These are phyloP conservation scores for Prunus kanzakura DNA, from an alignment of 306 rosid genomes.

Conservation along the genomic window DNA sequence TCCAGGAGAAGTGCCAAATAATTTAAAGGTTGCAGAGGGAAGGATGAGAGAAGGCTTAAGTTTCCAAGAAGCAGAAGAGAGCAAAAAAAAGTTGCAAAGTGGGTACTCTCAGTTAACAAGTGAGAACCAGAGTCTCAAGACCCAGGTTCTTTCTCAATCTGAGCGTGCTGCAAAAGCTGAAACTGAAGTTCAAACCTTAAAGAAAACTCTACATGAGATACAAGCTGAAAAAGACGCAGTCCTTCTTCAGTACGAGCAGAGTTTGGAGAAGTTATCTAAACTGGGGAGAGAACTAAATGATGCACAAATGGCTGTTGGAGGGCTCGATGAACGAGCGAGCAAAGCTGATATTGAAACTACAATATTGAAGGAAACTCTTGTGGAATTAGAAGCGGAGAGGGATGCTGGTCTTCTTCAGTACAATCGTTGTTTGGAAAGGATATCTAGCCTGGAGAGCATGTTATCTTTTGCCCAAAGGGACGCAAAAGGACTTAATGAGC, in stretches of 20 bases:
- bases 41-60: slow-evolving; percentile 15
- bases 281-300: slow-evolving; percentile 59
- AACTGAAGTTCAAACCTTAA: slow-evolving; percentile 60
- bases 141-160: slow-evolving; percentile 39
- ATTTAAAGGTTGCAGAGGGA: slow-evolving; percentile 20
- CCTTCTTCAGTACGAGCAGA: slow-evolving; percentile 65
- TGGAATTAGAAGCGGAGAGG: slow-evolving; percentile 58
- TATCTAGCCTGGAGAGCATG: slow-evolving; percentile 53
- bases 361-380: slow-evolving; percentile 70
- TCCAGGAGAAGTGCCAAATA: slow-evolving; percentile 24
- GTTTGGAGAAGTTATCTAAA: slow-evolving; percentile 63
- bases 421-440: slow-evolving; percentile 63
- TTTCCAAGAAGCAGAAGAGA: slow-evolving; percentile 21
- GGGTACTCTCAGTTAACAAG: slow-evolving; percentile 36
- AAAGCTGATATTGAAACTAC: slow-evolving; percentile 83
- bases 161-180: slow-evolving; percentile 54
- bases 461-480: slow-evolving; percentile 51
- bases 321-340: slow-evolving; percentile 81
- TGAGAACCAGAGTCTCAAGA: slow-evolving; percentile 45
- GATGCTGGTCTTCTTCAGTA: slow-evolving; percentile 66
- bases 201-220: slow-evolving; percentile 50
- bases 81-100: slow-evolving; percentile 14
- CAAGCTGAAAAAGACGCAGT: slow-evolving; percentile 77
- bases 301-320: slow-evolving; percentile 53
- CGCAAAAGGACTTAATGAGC: slow-evolving; percentile 48